Base-by-base conservation (phyloP, 768 basidiomycete species). In the Calocybe gangraenosa region DNA sequence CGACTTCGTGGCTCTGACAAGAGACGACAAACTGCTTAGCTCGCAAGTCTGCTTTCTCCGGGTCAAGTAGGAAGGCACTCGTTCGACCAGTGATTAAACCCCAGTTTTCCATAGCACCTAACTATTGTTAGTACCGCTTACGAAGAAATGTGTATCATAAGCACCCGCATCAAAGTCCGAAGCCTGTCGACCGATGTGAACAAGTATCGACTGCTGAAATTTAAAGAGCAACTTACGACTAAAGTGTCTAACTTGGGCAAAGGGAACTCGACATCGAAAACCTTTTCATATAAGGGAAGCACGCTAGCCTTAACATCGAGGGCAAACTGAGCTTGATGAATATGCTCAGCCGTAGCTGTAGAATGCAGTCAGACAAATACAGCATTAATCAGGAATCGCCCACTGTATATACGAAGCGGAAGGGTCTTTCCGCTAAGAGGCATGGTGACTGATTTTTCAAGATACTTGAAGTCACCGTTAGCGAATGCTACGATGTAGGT, bases 191-290 rank as follows among this genome's bases (percentile, higher is more conserved):
- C 30, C 3, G 31, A 51, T 28, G 32, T 34, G 34, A 25, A 31
- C 14, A 22, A 33, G 37, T 37, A 45, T 37, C 21, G 7, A 20
- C 15, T n/a, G 48, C 8, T 22, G 23, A 42, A 28, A 23, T 43
- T 13, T 11, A 5, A 28, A 28, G 11, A 22, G 17, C 15, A 17
- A 64, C 81, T 47, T 60, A 82, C 84, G 46, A 92, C 89, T 11
- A 98, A 74, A 2, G 93, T 94, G 59, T 97, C 95, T 35, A 98
- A 76, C 70, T 98, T 97, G 4, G 92, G 91, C 20, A 98, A 75
- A 18, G 94, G 92, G 62, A 85, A 98, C 47, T 86, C 87, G 52
- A 97, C 83, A 53, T 94, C 84, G 59, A 97, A 97, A 44, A 95
- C 76, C 60, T 85, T 73, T 65, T 98, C 94, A 63, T 94, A 97